Percentiles rank a stretch among this genome's conserved stretches.
Evolutionary conservation across 257 asterid species (phyloP).

Genomic region (Solanum peruvianum): DNA sequence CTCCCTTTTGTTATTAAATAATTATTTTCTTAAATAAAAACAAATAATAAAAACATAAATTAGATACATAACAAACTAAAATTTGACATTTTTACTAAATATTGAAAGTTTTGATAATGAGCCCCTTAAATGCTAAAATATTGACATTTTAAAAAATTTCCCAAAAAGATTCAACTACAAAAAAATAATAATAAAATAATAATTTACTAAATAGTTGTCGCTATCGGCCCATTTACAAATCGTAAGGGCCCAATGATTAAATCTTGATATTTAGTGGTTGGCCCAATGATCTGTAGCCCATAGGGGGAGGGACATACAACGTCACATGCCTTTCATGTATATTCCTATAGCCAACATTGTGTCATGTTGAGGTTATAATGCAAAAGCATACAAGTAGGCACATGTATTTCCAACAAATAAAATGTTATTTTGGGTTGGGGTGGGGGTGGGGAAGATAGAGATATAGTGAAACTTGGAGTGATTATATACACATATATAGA

Average conservation of each 20-base stretch:
- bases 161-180: not conserved
- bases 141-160: too few species aligned
- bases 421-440: not conserved
- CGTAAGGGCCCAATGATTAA: not conserved
- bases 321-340: conserved; percentile 24
- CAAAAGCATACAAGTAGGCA: conserved; percentile 12
- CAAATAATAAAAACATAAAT: too few species aligned
- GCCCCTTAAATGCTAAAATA: too few species aligned
- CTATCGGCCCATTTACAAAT: not conserved
- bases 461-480: not conserved
- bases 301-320: conserved; percentile 24
- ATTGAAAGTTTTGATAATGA: too few species aligned
- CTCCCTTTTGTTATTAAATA: too few species aligned
- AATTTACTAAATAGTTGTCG: not conserved
- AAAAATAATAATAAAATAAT: not conserved
- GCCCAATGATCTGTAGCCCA: conserved; percentile 17
- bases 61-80: too few species aligned
- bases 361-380: conserved; percentile 36
- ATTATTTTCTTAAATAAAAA: too few species aligned
- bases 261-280: not conserved
- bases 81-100: too few species aligned
- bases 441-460: not conserved
- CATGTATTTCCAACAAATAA: conserved; percentile 21
- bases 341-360: conserved; percentile 32
- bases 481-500: not conserved